These are phyloP conservation scores for Kodamaea kakaduensis DNA, from an alignment of 805 yeast species.

Conservation along the genomic window DNA sequence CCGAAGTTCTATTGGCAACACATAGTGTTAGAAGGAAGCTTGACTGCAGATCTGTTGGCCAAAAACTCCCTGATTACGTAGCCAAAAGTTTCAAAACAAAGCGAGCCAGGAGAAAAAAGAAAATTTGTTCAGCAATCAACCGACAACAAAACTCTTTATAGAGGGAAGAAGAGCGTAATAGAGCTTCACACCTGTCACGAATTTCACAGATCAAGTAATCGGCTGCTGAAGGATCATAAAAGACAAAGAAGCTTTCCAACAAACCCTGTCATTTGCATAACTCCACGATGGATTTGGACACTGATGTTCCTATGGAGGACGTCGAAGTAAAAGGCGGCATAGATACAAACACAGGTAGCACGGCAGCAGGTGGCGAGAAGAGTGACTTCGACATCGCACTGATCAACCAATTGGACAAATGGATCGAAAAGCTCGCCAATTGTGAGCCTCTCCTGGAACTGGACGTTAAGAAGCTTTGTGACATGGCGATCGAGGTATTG, in stretches of 20 bases:
- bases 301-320: slow-evolving; percentile 84
- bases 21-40: not conserved
- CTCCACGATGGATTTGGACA: slow-evolving; percentile 63
- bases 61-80: slow-evolving; percentile 8
- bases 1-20: too few species aligned
- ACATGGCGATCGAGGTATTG: slow-evolving; percentile 86
- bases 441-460: slow-evolving; percentile 82
- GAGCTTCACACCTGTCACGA: not conserved
- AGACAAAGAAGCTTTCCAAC: not conserved
- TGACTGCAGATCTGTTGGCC: too few species aligned
- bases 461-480: slow-evolving; percentile 75
- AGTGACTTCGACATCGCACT: slow-evolving; percentile 31
- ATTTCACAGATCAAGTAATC: not conserved
- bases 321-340: slow-evolving; percentile 40
- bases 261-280: not conserved
- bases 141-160: slow-evolving; percentile 9
- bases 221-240: not conserved
- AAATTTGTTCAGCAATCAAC: slow-evolving; percentile 11
- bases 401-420: slow-evolving; percentile 71
- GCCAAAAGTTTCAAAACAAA: not conserved
- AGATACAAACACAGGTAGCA: slow-evolving; percentile 17
- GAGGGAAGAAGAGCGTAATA: slow-evolving; percentile 1
- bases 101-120: slow-evolving; percentile 6
- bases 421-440: slow-evolving; percentile 76
- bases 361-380: slow-evolving; percentile 27